Evolutionary conservation across 2,329 filamentous ascomycete genomes (phyloP).

Genomic region (Alternaria arbusti): DNA sequence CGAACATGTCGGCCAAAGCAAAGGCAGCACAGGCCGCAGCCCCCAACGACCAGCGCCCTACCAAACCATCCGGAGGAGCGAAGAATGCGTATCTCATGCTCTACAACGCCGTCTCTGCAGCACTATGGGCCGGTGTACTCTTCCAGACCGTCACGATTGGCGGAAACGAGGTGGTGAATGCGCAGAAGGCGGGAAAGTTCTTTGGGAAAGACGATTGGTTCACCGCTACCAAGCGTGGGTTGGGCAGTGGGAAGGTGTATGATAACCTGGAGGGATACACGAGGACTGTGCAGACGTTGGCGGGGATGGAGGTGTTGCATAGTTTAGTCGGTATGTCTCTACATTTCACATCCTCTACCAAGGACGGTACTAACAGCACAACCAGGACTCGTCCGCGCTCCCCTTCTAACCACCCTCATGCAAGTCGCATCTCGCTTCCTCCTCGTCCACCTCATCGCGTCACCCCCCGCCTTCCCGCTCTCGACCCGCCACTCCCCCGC

Average conservation of each 20-base stretch:
- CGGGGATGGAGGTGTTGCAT: slow-evolving; percentile 83
- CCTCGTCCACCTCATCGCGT: slow-evolving; percentile 85
- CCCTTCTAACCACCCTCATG: slow-evolving; percentile 83
- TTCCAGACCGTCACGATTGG: slow-evolving; percentile 68
- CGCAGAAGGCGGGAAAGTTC: slow-evolving; percentile 18
- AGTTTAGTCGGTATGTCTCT: slow-evolving; percentile 71
- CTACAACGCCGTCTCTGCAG: slow-evolving; percentile 82
- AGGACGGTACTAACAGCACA: no score
- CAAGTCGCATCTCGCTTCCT: slow-evolving; percentile 88
- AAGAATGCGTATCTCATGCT: slow-evolving; percentile 71
- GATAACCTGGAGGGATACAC: slow-evolving; percentile 69
- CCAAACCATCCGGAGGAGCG: slow-evolving; percentile 5
- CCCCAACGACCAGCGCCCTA: slow-evolving; percentile 6
- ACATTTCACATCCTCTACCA: no score
- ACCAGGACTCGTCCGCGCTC: slow-evolving; percentile 90
- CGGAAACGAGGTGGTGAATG: slow-evolving; percentile 16
- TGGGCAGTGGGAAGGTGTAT: slow-evolving; percentile 60
- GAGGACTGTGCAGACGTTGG: slow-evolving; percentile 83
- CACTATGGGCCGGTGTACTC: slow-evolving; percentile 80
- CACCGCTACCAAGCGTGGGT: slow-evolving; percentile 15
- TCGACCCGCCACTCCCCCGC: slow-evolving; percentile 63
- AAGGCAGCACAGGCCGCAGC: neutral
- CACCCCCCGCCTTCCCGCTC: slow-evolving; percentile 67
- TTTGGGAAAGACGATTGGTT: slow-evolving; percentile 15
- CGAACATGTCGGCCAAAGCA: slow-evolving; percentile 12